These are phyloP conservation scores for Phytophthora pini DNA, from an alignment of 352 stramenopile genomes.

Conservation along the genomic window DNA sequence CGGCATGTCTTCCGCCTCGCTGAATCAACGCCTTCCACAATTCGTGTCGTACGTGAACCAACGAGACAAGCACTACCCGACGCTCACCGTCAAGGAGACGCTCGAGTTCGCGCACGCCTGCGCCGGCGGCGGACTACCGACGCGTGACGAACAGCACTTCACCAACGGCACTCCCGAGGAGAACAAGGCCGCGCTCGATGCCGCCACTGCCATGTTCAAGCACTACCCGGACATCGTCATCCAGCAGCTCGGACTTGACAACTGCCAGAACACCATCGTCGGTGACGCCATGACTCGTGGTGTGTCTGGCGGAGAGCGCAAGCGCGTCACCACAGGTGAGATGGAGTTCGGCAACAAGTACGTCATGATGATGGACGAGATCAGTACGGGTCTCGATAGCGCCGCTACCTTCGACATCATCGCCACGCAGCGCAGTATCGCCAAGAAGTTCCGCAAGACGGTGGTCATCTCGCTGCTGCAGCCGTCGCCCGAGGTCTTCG, in stretches of 20 bases:
- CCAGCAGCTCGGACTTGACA: conserved; percentile 56
- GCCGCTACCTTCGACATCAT: conserved; percentile 75
- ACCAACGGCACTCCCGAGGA: conserved; percentile 33
- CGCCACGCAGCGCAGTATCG: conserved; percentile 50
- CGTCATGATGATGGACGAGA: conserved; percentile 89
- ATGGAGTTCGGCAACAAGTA: conserved; percentile 87
- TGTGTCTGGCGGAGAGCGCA: conserved; percentile 76
- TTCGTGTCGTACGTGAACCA: conserved; percentile 49
- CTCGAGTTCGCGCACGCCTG: conserved; percentile 45
- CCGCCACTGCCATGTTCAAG: conserved; percentile 34
- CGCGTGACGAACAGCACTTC: conserved; percentile 21
- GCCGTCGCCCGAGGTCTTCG: conserved; percentile 92
- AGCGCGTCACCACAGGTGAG: conserved; percentile 79
- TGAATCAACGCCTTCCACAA: conserved; percentile 2
- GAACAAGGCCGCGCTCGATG: conserved; percentile 37
- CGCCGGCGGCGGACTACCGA: conserved; percentile 41
- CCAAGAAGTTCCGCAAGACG: conserved; percentile 57
- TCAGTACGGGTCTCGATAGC: conserved; percentile 69
- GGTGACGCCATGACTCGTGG: conserved; percentile 70
- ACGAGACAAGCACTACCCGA: conserved; percentile 48
- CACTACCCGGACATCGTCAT: conserved; percentile 53
- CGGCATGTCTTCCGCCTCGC: conserved; percentile 31
- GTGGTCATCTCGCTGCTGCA: conserved; percentile 86
- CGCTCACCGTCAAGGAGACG: conserved; percentile 62
- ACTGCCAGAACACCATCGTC: conserved; percentile 70